These are phyloP conservation scores for Acacia melanoxylon DNA, from an alignment of 306 rosid species.

Conservation along the genomic window DNA sequence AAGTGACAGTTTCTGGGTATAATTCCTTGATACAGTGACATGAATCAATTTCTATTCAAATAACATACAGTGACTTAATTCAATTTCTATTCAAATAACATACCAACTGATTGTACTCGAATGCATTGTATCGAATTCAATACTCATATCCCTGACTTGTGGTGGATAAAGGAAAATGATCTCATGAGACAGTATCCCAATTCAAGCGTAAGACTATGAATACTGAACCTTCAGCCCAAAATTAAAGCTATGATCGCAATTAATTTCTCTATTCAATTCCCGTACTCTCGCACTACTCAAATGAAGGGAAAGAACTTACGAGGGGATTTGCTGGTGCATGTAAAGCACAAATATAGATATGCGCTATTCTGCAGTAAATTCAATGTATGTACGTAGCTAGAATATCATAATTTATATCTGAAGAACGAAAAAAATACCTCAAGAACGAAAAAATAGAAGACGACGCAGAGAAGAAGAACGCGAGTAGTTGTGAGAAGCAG, in stretches of 20 bases:
- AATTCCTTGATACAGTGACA: too few species aligned
- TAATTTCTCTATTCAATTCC: not conserved
- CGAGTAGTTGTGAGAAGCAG: too few species aligned
- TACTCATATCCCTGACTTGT: slow-evolving; percentile 68
- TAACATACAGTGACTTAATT: too few species aligned
- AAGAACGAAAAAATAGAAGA: too few species aligned
- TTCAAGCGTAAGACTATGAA: not conserved
- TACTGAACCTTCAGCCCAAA: not conserved
- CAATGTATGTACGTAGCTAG: too few species aligned
- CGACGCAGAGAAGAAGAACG: too few species aligned
- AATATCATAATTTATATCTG: too few species aligned
- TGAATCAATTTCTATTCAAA: too few species aligned
- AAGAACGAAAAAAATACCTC: too few species aligned
- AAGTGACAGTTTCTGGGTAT: too few species aligned
- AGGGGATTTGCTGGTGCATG: slow-evolving; percentile 95
- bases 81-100: too few species aligned
- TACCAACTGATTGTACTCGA: slow-evolving; percentile 64
- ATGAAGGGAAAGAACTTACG: slow-evolving; percentile 47
- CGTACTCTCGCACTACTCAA: slow-evolving; percentile 2
- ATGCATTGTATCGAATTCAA: slow-evolving; percentile 61
- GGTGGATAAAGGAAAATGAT: slow-evolving; percentile 36
- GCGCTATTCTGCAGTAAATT: too few species aligned
- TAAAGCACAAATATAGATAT: slow-evolving; percentile 74
- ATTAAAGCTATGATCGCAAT: not conserved
- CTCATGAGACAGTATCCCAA: not conserved